Evolutionary conservation across 2,329 filamentous ascomycete genomes (phyloP).

Genomic region (Nemania sp.): DNA sequence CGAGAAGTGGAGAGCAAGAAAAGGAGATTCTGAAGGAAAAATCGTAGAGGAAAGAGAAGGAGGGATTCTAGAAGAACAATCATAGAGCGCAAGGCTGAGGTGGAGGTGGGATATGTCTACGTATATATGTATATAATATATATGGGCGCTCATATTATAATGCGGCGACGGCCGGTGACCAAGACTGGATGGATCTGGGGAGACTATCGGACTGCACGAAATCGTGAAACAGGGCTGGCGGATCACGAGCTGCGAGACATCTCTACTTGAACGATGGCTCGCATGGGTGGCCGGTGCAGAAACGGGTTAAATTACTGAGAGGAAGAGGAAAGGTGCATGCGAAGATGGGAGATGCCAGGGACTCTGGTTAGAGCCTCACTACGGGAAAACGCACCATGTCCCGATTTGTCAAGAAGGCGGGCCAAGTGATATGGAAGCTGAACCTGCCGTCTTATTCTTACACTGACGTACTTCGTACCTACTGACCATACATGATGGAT

Average conservation of each 20-base stretch:
- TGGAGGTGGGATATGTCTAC: not conserved
- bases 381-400: not conserved
- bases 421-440: conserved; percentile 3
- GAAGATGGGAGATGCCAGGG: not conserved
- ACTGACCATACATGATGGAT: not conserved
- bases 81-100: conserved; percentile 23
- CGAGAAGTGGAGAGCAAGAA: no score
- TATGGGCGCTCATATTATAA: conserved; percentile 8
- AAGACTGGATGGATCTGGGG: no score
- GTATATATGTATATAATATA: not conserved
- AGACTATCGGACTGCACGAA: no score
- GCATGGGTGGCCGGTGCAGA: no score
- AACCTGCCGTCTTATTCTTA: not conserved
- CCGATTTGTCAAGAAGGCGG: conserved; percentile 16
- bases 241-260: conserved; percentile 2
- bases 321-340: no score
- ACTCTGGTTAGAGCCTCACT: no score
- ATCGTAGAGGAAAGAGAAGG: not conserved
- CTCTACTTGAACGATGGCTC: not conserved
- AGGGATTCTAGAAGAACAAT: conserved; percentile 10
- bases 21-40: not conserved
- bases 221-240: no score
- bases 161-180: not conserved
- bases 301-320: no score
- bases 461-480: not conserved